phyloP scores from a whole-genome alignment of 805 yeast genomes.

The Starmerella bombicola region DNA sequence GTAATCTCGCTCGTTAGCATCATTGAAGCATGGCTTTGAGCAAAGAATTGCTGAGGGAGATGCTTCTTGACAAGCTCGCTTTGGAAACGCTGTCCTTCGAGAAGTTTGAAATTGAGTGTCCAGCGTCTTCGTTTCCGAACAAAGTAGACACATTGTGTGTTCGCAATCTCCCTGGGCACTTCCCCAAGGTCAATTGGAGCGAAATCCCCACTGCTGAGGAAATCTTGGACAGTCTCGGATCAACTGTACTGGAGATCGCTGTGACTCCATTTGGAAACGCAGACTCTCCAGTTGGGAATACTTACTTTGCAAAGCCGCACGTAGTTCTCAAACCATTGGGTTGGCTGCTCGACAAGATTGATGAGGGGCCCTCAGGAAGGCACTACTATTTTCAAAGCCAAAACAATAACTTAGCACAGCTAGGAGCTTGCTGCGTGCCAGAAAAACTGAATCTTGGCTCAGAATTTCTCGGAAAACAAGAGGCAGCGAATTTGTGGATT shows the following conservation, averaged over 20 bases:
- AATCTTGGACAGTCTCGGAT: conserved; percentile 4
- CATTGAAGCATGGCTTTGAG: background rate
- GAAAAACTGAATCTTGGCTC: conserved; percentile 17
- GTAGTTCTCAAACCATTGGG: conserved; percentile 19
- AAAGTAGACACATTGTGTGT: conserved; percentile 11
- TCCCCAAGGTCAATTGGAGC: conserved; percentile 1
- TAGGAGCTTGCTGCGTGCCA: conserved; percentile 9
- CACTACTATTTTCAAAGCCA: conserved; percentile 32
- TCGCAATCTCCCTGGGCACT: conserved; percentile 14
- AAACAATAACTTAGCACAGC: conserved; percentile 26
- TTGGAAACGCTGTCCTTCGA: conserved; percentile 12
- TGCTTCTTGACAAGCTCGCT: conserved; percentile 13
- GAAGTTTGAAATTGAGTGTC: background rate
- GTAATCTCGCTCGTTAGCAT: too few species aligned
- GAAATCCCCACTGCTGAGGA: conserved; percentile 1
- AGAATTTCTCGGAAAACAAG: conserved; percentile 23
- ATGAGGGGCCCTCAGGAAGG: background rate
- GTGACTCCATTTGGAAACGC: conserved; percentile 31
- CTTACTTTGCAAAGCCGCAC: conserved; percentile 28
- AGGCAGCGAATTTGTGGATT: conserved; percentile 33
- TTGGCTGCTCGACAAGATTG: conserved; percentile 21
- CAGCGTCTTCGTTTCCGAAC: background rate
- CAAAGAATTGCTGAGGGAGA: conserved; percentile 2
- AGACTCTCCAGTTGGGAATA: conserved; percentile 28
- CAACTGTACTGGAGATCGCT: conserved; percentile 21